These are phyloP conservation scores for Codiaeum variegatum DNA, from an alignment of 441 rosid genomes.

Conservation along the genomic window DNA sequence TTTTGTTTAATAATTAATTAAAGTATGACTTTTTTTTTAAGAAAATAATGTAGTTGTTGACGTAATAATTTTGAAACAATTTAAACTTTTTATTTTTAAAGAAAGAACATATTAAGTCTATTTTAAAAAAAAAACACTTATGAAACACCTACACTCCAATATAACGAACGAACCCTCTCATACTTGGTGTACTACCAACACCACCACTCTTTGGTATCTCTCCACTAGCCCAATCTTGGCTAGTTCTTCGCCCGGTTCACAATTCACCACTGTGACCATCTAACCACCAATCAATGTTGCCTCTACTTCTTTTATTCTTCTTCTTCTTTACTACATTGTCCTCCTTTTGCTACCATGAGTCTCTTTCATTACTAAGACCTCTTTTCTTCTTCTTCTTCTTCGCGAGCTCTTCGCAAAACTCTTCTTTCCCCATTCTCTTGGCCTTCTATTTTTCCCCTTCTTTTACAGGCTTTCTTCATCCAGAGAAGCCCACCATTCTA, in stretches of 20 bases:
- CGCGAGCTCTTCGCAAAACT: constrained; percentile 77
- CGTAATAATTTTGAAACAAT: no score
- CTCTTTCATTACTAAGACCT: constrained; percentile 36
- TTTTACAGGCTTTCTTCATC: constrained; percentile 31
- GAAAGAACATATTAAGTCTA: no score
- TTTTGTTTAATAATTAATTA: no score
- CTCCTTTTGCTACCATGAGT: constrained; percentile 69
- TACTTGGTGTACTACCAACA: constrained; percentile 81
- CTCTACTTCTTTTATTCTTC: constrained; percentile 47
- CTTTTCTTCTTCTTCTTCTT: constrained; percentile 60
- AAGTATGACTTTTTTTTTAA: no score
- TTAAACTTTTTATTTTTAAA: no score
- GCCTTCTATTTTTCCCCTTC: constrained; percentile 57
- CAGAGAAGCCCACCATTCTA: constrained; percentile 34
- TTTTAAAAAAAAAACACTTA: no score
- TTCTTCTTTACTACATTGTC: constrained; percentile 40
- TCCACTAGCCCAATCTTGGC: constrained; percentile 63
- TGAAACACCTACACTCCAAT: no score
- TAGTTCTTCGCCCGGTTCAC: constrained; percentile 44
- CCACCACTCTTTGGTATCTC: constrained; percentile 83
- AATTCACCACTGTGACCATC: constrained; percentile 71
- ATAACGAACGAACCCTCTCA: constrained; percentile 90
- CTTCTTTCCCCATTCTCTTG: constrained; percentile 96
- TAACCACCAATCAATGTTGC: constrained; percentile 78
- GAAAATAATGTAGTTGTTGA: no score